Percentiles rank a stretch among this genome's conserved stretches.
Conservation (phyloP, 1,284 basidiomycete genomes). For the Ustilago hordei region DNA sequence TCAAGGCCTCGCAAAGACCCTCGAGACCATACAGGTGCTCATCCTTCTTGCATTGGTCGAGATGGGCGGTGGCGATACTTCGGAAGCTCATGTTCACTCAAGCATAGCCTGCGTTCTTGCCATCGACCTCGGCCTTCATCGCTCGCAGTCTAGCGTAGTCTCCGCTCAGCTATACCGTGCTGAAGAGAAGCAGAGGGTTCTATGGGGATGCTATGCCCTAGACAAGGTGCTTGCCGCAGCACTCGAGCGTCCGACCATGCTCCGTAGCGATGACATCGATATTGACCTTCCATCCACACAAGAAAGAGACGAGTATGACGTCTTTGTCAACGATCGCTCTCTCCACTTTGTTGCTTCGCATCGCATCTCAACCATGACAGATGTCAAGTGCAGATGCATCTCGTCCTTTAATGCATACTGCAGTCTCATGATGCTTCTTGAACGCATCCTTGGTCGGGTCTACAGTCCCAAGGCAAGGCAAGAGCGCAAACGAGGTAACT, state of each 20-base stretch:
- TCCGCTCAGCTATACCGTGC: background rate
- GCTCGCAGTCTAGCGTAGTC: background rate
- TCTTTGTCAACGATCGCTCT: conserved; percentile 17
- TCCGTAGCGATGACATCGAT: conserved; percentile 18
- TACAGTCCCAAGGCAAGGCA: conserved; percentile 18
- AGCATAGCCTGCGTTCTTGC: conserved; percentile 9
- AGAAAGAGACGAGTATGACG: conserved; percentile 32
- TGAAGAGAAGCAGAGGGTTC: conserved; percentile 18
- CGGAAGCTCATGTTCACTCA: conserved; percentile 8
- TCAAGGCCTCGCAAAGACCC: background rate
- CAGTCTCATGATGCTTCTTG: conserved; percentile 26
- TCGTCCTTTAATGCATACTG: conserved; percentile 16
- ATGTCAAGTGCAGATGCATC: conserved; percentile 22
- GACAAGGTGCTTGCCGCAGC: conserved; percentile 30
- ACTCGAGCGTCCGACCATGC: conserved; percentile 20
- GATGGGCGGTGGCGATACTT: conserved; percentile 11
- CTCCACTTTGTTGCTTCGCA: conserved; percentile 4
- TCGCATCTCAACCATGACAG: conserved; percentile 6
- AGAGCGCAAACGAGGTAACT: conserved; percentile 1
- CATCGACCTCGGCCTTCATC: conserved; percentile 16
- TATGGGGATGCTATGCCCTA: conserved; percentile 35
- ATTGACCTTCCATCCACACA: conserved; percentile 11
- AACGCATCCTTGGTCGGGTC: conserved; percentile 16
- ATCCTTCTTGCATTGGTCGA: conserved; percentile 11
- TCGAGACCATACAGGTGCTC: conserved; percentile 14